Percentiles rank a stretch among this genome's conserved stretches.
Conservation (phyloP, 306 rosid genomes). For the Alnus rubra region DNA sequence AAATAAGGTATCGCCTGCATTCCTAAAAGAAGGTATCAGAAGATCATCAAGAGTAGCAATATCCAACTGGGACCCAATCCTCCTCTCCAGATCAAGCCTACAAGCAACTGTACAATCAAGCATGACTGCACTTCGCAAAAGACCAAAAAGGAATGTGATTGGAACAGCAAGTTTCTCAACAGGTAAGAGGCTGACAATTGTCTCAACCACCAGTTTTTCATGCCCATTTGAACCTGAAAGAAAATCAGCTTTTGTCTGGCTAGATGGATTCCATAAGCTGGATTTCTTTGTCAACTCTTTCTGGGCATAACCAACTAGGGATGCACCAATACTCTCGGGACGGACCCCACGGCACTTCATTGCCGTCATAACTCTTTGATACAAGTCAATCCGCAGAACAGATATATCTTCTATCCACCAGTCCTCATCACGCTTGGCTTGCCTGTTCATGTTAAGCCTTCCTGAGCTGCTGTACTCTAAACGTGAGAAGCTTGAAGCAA, state of each 20-base stretch:
- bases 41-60: slow-evolving; percentile 91
- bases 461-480: slow-evolving; percentile 99
- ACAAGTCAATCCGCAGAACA: slow-evolving; percentile 82
- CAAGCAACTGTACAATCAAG: slow-evolving; percentile 76
- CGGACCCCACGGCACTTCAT: slow-evolving; percentile 97
- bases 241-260: slow-evolving; percentile 65
- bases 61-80: slow-evolving; percentile 93
- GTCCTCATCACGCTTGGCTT: slow-evolving; percentile 81
- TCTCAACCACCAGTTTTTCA: slow-evolving; percentile 81
- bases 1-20: slow-evolving; percentile 85
- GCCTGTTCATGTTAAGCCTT: slow-evolving; percentile 89
- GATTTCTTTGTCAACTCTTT: slow-evolving; percentile 85
- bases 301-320: slow-evolving; percentile 84
- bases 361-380: slow-evolving; percentile 80
- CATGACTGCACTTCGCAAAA: slow-evolving; percentile 84
- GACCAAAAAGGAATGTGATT: slow-evolving; percentile 85
- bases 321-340: slow-evolving; percentile 91
- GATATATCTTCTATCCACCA: slow-evolving; percentile 99
- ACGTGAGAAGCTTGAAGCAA: slow-evolving; percentile 95
- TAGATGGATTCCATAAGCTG: slow-evolving; percentile 74
- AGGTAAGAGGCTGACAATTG: slow-evolving; percentile 86
- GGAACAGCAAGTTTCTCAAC: slow-evolving; percentile 87
- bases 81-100: slow-evolving; percentile 87
- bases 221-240: slow-evolving; percentile 57
- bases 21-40: slow-evolving; percentile 87